phyloP scores from a whole-genome alignment of 1,284 basidiomycete genomes.

The Papiliotrema flavescens region DNA sequence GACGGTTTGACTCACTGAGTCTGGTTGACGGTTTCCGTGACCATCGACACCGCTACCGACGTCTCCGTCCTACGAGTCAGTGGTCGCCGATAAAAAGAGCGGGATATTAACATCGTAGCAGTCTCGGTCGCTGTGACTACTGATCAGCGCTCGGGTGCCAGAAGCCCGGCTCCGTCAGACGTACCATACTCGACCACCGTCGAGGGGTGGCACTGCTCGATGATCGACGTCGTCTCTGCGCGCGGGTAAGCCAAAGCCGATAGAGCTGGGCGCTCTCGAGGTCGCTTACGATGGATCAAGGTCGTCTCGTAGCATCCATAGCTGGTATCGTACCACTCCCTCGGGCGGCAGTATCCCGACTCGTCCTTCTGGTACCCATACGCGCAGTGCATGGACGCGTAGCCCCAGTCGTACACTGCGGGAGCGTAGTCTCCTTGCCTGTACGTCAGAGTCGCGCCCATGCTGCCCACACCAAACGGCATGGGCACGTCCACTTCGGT shows the following conservation, averaged over 20 bases:
- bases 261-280: too few species aligned
- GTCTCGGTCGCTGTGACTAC: conserved; percentile 5
- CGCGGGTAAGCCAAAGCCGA: too few species aligned
- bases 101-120: neutral
- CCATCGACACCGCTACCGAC: neutral
- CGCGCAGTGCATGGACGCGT: conserved; percentile 23
- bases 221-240: conserved; percentile 17
- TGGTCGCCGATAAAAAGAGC: neutral
- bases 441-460: neutral
- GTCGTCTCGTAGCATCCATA: conserved; percentile 28
- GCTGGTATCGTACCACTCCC: conserved; percentile 18
- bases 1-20: neutral
- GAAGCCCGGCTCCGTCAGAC: neutral
- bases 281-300: conserved; percentile 20
- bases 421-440: conserved; percentile 20
- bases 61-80: neutral
- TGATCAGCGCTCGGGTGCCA: neutral
- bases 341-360: conserved; percentile 12
- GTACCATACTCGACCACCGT: conserved; percentile 8
- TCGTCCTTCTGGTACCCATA: conserved; percentile 16
- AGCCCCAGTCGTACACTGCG: conserved; percentile 18
- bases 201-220: conserved; percentile 12
- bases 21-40: neutral
- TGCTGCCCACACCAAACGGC: too few species aligned
- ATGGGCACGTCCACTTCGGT: too few species aligned